Percentiles rank a stretch among this genome's conserved stretches.
Evolutionary conservation across 2,329 filamentous ascomycete genomes (phyloP).

Genomic region (Ilyonectria sp.): DNA sequence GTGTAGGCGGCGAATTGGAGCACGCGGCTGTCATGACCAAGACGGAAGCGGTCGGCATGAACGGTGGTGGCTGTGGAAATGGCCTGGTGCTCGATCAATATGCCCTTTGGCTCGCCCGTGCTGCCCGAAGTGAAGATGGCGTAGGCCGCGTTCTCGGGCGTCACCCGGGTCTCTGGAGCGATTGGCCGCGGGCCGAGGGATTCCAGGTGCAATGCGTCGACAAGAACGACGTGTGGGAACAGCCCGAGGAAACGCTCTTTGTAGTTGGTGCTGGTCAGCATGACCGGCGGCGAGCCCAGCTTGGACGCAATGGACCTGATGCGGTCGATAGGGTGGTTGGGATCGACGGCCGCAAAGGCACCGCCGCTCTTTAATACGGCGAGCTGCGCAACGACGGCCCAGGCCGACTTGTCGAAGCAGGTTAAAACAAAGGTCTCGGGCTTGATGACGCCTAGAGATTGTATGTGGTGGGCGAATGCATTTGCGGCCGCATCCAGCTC

Average conservation of each 20-base stretch:
- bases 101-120: constrained; percentile 69
- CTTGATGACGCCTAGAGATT: constrained; percentile 2
- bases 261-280: neutral
- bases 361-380: constrained; percentile 49
- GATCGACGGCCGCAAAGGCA: constrained; percentile 36
- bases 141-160: constrained; percentile 7
- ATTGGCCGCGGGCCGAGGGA: neutral
- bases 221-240: neutral
- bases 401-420: constrained; percentile 44
- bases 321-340: constrained; percentile 10
- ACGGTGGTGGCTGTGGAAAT: neutral
- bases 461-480: constrained; percentile 4
- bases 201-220: neutral
- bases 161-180: neutral
- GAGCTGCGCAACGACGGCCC: constrained; percentile 39
- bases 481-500: constrained; percentile 16
- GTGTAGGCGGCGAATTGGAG: constrained; percentile 35
- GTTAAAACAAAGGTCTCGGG: constrained; percentile 48
- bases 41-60: constrained; percentile 12
- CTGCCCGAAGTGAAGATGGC: constrained; percentile 69
- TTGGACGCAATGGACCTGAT: constrained; percentile 8
- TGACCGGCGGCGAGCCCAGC: neutral
- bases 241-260: constrained; percentile 1
- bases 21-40: constrained; percentile 12
- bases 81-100: constrained; percentile 58